Evolutionary conservation across 768 basidiomycete genomes (phyloP), one percentile per base, ranked within the genome.

Genomic region (Xerocomellus amylosporus): DNA sequence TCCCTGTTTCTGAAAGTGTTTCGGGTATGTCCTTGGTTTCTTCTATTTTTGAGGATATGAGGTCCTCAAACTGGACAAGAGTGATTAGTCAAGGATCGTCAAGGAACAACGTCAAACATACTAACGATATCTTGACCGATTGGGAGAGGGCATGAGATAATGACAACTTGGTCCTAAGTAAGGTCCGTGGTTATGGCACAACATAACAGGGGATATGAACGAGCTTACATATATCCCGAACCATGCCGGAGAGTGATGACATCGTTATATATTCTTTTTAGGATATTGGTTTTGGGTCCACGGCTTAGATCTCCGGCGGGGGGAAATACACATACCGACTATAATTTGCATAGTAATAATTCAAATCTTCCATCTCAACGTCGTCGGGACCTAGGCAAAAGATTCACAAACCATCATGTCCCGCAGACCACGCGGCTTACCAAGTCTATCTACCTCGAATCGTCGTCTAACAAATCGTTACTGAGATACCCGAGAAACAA

Each of bases 1-100:
- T 94, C 10, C 95, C 95, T 1, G 93, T 96, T 70, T 95, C 91
- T 49, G 90, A 90, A 49, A 98, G 88, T 53, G 87, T 81, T 73
- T 93, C 93, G 37, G 95, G 95, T 51, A 97, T 93, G 66, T 96
- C 92, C 67, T 95, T 96, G 2, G 95, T 98, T 66, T 96, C 91
- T 68, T 96, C 93, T 64, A 98, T 96, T 43, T 93, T 97, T 17
- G 84, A 82, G 39, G 92, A 90, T 58, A 98, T 93, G 39, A 95
- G 78, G 41, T 90, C 90, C 74, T 98, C 95, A 64, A 97, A 97
- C 86, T 93, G 58, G 5, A 37, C 42, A 7, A 17, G 51, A 39
- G 26, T 33, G 39, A 43, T 33, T 31, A 43, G 52, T 36, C 42
- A 22, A 46, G 41, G 49, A 26, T 48, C 9, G 36, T 43, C 43